Base-by-base conservation (phyloP, 2,329 filamentous ascomycete species). In the Seiridium unicorne region DNA sequence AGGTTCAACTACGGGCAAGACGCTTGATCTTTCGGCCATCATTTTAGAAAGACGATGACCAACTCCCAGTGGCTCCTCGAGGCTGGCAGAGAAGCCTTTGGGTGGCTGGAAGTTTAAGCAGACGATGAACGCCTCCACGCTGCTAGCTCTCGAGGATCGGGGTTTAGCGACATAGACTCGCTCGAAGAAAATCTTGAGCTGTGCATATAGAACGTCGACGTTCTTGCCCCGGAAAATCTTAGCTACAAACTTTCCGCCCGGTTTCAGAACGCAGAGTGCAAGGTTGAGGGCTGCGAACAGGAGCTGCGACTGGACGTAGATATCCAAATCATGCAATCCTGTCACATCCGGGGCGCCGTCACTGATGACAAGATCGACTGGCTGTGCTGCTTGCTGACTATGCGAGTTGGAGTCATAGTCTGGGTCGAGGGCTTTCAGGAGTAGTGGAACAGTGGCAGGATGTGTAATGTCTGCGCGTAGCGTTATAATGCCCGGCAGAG, bases 271-370 rank as follows among this genome's bases (percentile, higher is more conserved):
- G 72, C 94, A 96, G 10, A 97, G 86, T 0, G 95, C 93, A 3
- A 99, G 86, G 73, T 97, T 97, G 26, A 99, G 84, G 0, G 95
- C 95, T 0, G 94, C 92, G 75, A 96, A 97, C 55, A 99, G 88
- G 7, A 99, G 84, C 76, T 98, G 95, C 7, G 91, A 93, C 77
- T 99, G 95, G 18, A 99, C 91, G 76, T 99, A 99, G 67, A 98
- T 98, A 76, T 99, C 95, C 42, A 99, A 86, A 73, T 99, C 95
- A 74, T 99, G 95, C 1, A 99, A 83, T 26, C 95, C 95, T 0
- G 95, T 99, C 10, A 99, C 95, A 70, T 99, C 95, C 0, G 95
- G 95, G 0, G 95, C 95, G 57, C 95, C 95, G 69, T 99, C 95
- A 60, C 92, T 97, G 63, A 99, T 86, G 32, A 99, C 94, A 1